These are phyloP conservation scores for Podospora tetraspora DNA, from an alignment of 495 filamentous ascomycete genomes.

Conservation along the genomic window DNA sequence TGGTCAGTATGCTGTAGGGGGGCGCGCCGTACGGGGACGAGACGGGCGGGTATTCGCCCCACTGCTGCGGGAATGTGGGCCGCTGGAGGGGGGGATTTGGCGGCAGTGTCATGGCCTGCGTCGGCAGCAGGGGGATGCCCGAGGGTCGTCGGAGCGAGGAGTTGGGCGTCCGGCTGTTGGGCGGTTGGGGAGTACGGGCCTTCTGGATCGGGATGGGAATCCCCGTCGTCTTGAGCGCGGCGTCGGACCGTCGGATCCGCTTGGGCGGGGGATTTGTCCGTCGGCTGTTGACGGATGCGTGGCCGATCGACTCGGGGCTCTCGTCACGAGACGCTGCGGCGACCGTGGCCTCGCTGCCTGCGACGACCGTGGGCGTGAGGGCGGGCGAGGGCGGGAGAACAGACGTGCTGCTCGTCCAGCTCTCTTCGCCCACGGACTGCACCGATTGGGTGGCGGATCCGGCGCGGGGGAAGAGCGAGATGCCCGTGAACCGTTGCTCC, in stretches of 20 bases:
- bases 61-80: conserved; percentile 3
- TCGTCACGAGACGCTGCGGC: conserved; percentile 4
- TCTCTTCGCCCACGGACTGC: conserved; percentile 8
- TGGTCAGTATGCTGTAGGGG: conserved; percentile 3
- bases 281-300: background rate
- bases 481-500: conserved; percentile 21
- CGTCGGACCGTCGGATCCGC: conserved; percentile 6
- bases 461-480: conserved; percentile 17
- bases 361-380: conserved; percentile 20
- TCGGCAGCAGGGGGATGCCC: conserved; percentile 5
- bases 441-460: background rate
- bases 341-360: conserved; percentile 1
- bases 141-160: conserved; percentile 9
- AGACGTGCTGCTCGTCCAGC: conserved; percentile 19
- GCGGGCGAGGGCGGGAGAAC: conserved; percentile 26
- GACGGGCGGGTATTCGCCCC: conserved; percentile 9
- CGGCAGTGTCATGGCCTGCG: background rate
- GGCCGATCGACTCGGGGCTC: conserved; percentile 6
- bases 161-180: conserved; percentile 4
- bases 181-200: conserved; percentile 7
- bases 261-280: conserved; percentile 7
- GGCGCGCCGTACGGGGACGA: conserved; percentile 5
- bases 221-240: background rate
- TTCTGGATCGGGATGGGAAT: conserved; percentile 10
- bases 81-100: conserved; percentile 3